phyloP scores from a whole-genome alignment of 1,284 basidiomycete genomes.

The Porogramme epimiltina region DNA sequence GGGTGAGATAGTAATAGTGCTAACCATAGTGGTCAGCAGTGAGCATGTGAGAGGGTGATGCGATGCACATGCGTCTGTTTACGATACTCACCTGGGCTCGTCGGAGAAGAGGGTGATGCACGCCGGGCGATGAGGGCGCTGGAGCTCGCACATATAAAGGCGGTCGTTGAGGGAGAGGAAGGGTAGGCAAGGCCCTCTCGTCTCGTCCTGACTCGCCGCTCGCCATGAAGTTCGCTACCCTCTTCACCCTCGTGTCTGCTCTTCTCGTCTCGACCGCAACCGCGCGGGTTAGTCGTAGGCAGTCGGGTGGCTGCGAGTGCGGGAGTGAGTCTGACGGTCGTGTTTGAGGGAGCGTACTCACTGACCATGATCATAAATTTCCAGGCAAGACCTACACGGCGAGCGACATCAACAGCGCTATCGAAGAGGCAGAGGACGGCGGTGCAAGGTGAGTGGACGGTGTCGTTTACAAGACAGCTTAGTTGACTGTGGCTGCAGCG shows the following conservation, averaged over 20 bases:
- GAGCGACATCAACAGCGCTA: constrained; percentile 14
- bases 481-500: constrained; percentile 8
- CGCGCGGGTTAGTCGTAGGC: constrained; percentile 21
- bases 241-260: constrained; percentile 16
- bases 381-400: constrained; percentile 1
- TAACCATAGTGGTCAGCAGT: neutral
- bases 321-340: constrained; percentile 14
- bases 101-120: neutral
- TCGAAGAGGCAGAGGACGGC: constrained; percentile 19
- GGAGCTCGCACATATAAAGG: neutral
- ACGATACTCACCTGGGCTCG: neutral
- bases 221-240: constrained; percentile 22
- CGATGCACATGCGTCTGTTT: neutral
- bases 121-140: neutral
- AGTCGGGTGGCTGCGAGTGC: constrained; percentile 27
- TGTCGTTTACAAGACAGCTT: neutral
- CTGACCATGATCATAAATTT: neutral
- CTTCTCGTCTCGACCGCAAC: constrained; percentile 17
- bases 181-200: neutral
- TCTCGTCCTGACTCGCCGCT: neutral
- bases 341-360: constrained; percentile 1
- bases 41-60: neutral
- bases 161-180: neutral
- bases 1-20: neutral
- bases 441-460: constrained; percentile 18